Percentiles rank a stretch among this genome's conserved stretches.
Conservation (phyloP, 768 basidiomycete genomes). For the Nidularia sp. region DNA sequence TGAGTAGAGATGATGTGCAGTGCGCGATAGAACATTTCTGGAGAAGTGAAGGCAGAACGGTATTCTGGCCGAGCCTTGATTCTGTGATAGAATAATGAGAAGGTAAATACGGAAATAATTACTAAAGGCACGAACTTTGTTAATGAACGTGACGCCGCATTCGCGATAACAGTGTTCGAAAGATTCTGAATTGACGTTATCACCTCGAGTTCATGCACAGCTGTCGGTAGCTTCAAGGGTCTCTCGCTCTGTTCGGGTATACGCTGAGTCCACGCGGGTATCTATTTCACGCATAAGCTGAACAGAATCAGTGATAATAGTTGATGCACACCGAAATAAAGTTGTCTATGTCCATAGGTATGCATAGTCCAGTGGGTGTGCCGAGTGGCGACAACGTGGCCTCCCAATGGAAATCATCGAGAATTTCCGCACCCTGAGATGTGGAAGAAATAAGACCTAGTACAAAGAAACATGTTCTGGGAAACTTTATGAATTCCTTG, state of each 20-base stretch:
- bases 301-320: too few relatives aligned
- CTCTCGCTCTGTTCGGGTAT: conserved; percentile 30
- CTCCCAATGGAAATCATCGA: conserved; percentile 93
- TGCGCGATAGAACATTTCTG: conserved; percentile 78
- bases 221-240: conserved; percentile 60
- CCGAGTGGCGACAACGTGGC: conserved; percentile 85
- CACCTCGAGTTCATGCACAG: conserved; percentile 75
- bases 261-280: conserved; percentile 61
- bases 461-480: conserved; percentile 94
- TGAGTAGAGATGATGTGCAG: conserved; percentile 86
- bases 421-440: conserved; percentile 85
- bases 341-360: conserved; percentile 78
- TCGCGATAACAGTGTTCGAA: conserved; percentile 93
- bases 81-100: conserved; percentile 27
- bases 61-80: conserved; percentile 79
- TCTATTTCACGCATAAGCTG: conserved; percentile 30
- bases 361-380: conserved; percentile 83
- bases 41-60: conserved; percentile 70
- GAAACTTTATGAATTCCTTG: not conserved
- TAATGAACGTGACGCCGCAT: conserved; percentile 87
- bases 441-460: conserved; percentile 91
- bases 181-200: conserved; percentile 90
- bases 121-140: conserved; percentile 53
- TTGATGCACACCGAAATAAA: conserved; percentile 65
- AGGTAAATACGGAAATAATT: conserved; percentile 1